phyloP scores from a whole-genome alignment of 2,329 filamentous ascomycete genomes.

The Aspergillus sp. region DNA sequence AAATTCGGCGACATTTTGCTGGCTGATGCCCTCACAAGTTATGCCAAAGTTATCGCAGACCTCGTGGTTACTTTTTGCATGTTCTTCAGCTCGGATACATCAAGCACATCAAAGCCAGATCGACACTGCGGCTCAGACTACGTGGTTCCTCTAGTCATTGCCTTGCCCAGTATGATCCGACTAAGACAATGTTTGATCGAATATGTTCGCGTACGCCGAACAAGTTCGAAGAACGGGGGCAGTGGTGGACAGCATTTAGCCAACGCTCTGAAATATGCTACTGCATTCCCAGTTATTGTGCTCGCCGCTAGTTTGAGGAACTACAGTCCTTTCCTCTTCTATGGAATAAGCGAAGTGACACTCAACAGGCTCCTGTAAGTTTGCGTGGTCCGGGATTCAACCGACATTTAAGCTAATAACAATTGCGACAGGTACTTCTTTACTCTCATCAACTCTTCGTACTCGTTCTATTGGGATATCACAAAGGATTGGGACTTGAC shows the following conservation, averaged over 20 bases:
- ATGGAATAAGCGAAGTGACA: conserved; percentile 53
- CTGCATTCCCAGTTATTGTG: conserved; percentile 86
- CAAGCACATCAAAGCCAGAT: conserved; percentile 78
- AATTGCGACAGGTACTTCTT: conserved; percentile 64
- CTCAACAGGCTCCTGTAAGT: conserved; percentile 57
- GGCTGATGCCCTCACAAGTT: conserved; percentile 91
- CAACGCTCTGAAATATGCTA: conserved; percentile 94
- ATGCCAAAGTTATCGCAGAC: conserved; percentile 88
- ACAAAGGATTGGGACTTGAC: conserved; percentile 95
- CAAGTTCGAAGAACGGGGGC: conserved; percentile 50
- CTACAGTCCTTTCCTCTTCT: conserved; percentile 51
- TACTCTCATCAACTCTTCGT: conserved; percentile 79
- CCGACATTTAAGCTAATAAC: background rate
- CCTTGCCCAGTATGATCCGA: conserved; percentile 79
- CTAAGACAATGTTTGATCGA: conserved; percentile 91
- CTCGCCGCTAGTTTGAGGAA: conserved; percentile 72
- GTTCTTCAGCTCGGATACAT: conserved; percentile 71
- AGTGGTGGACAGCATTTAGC: conserved; percentile 86
- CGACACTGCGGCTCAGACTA: conserved; percentile 76
- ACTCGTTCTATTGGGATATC: conserved; percentile 99
- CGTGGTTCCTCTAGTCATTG: conserved; percentile 80
- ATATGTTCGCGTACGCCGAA: conserved; percentile 68
- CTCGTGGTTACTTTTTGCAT: conserved; percentile 88
- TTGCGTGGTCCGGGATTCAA: no score
- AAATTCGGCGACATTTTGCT: conserved; percentile 94